These are phyloP conservation scores for Ustilago hordei DNA, from an alignment of 1,284 basidiomycete species.

Conservation along the genomic window DNA sequence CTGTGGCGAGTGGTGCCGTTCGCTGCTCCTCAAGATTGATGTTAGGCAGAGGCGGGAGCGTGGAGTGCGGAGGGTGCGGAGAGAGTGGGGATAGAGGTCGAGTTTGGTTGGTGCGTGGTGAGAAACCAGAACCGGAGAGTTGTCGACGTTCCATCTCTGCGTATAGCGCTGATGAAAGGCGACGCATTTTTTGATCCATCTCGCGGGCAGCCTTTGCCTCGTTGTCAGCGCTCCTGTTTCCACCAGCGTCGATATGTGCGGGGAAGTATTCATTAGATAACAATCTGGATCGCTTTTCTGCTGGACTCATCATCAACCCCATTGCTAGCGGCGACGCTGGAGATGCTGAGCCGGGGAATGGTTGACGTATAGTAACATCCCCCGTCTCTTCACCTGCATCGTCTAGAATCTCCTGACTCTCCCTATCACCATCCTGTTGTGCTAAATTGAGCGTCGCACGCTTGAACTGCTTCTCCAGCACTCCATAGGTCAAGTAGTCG, in stretches of 20 bases:
- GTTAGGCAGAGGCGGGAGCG: slow-evolving; percentile 3
- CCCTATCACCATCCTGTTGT: slow-evolving; percentile 8
- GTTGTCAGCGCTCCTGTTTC: background rate
- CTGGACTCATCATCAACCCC: slow-evolving; percentile 28
- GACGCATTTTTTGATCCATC: slow-evolving; percentile 32
- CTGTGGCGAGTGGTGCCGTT: background rate
- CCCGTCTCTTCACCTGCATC: slow-evolving; percentile 11
- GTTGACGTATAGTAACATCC: slow-evolving; percentile 20
- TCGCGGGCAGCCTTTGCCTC: slow-evolving; percentile 4
- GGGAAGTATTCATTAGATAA: slow-evolving; percentile 39
- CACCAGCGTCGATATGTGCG: slow-evolving; percentile 19
- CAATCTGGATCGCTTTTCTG: slow-evolving; percentile 35
- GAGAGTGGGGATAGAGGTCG: background rate
- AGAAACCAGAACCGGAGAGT: slow-evolving; percentile 24
- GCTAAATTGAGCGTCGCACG: slow-evolving; percentile 37
- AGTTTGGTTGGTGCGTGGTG: slow-evolving; percentile 8
- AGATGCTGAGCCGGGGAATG: background rate
- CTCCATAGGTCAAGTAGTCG: slow-evolving; percentile 41
- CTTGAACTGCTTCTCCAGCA: slow-evolving; percentile 25
- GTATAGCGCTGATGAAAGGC: slow-evolving; percentile 37
- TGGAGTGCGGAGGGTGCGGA: background rate
- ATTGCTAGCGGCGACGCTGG: background rate
- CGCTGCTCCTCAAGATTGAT: slow-evolving; percentile 4
- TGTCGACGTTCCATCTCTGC: slow-evolving; percentile 51
- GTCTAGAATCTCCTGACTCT: slow-evolving; percentile 11